These are phyloP conservation scores for Venturia oleaginea DNA, from an alignment of 2,329 filamentous ascomycete species.

Conservation along the genomic window DNA sequence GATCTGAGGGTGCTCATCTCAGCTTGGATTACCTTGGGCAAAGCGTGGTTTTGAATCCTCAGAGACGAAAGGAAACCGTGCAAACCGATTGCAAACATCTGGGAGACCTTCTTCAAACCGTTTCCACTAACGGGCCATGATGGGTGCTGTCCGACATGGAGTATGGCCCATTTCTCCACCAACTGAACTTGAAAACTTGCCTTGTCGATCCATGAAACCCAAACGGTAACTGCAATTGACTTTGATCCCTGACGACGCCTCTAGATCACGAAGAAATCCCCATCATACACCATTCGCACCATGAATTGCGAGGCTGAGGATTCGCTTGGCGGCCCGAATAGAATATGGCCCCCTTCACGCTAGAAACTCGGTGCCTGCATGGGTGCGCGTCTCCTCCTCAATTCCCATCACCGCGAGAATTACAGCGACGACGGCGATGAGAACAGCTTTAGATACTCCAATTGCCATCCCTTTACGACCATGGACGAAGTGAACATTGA, in stretches of 20 bases:
- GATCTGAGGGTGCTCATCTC: background rate
- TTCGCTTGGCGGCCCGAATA: background rate
- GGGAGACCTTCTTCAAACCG: background rate
- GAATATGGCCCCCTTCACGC: background rate
- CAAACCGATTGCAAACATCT: too few species aligned
- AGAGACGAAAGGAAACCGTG: too few species aligned
- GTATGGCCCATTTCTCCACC: background rate
- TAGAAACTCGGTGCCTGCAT: background rate
- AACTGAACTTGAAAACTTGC: background rate
- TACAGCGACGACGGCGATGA: background rate
- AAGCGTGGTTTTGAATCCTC: too few species aligned
- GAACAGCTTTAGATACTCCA: background rate
- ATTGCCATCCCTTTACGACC: background rate
- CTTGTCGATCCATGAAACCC: background rate
- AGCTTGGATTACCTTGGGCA: background rate
- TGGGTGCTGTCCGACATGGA: background rate
- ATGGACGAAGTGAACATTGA: conserved; percentile 18
- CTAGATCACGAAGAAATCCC: background rate
- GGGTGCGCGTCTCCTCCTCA: conserved; percentile 4
- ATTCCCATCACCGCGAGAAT: background rate
- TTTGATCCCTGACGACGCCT: background rate
- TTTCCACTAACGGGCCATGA: background rate
- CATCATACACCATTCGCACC: background rate
- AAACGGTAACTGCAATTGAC: background rate
- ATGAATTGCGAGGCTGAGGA: background rate